Evolutionary conservation across 2,329 filamentous ascomycete genomes (phyloP), one percentile per base, ranked within the genome.

Genomic region (Cercospora nicotianae): DNA sequence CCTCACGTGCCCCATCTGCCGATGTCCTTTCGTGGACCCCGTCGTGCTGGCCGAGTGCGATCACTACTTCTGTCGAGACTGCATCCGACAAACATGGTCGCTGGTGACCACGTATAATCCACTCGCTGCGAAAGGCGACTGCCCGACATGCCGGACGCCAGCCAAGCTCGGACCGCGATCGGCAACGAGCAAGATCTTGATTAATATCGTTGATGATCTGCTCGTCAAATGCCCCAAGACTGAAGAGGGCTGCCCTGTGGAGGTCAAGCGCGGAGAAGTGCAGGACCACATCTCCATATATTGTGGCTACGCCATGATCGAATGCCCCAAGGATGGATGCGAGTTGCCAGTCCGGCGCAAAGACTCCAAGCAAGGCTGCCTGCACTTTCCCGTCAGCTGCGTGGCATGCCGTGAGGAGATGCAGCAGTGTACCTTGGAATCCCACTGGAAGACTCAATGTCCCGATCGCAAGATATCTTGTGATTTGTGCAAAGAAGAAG

Each of bases 1-100:
- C 74, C 81, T 90, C 61, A 85, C 87, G 80, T 90, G 87, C 74
- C 83, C 87, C 16, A 89, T 90, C 70, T 90, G 87, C 77, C 86
- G 87, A 74, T 86, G 85, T 68, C 86, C 87, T 7, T 88, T 89
- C 73, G 83, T 89, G 64, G 80, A 83, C 63, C 87, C 87, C 1
- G 82, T 88, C 55, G 81, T 78, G 3, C 77, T 86, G 72, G 79
- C 87, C 59, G 81, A 85, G 70, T 90, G 87, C 77, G 86, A 89
- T 70, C 87, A 90, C 78, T 85, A 86, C 70, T 90, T 90, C 79
- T 90, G 87, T 78, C 80, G 82, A 64, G 82, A 84, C 26, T 90
- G 87, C 73, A 80, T 90, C 67, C 82, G 81, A 61, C 79, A 81
- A 55, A 82, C 82, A 13, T 83, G 84, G 69, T 80, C 75, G 42